phyloP scores from a whole-genome alignment of 2,329 filamentous ascomycete genomes.

The Hirsutella minnesotensis region DNA sequence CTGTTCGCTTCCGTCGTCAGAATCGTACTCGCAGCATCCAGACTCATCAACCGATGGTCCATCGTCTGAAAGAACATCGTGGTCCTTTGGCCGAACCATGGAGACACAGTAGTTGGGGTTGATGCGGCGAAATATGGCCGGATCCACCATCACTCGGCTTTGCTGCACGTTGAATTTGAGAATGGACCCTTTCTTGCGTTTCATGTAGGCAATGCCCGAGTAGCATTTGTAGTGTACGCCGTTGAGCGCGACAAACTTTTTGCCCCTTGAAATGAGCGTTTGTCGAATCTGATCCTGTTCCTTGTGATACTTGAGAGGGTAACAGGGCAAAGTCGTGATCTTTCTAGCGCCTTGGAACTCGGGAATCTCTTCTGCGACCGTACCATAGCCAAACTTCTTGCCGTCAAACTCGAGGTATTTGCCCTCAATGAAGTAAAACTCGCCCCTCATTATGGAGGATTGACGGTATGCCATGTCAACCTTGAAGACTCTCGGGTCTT shows the following conservation, averaged over 20 bases:
- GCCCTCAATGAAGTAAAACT: slow-evolving; percentile 67
- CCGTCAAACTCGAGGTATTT: slow-evolving; percentile 82
- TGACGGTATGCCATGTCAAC: slow-evolving; percentile 66
- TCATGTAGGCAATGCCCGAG: slow-evolving; percentile 75
- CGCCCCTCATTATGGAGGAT: slow-evolving; percentile 54
- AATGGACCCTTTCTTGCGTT: slow-evolving; percentile 52
- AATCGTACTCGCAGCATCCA: slow-evolving; percentile 23
- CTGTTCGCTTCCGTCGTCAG: slow-evolving; percentile 27
- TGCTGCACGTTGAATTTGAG: slow-evolving; percentile 78
- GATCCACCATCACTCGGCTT: slow-evolving; percentile 79
- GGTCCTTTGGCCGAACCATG: slow-evolving; percentile 59
- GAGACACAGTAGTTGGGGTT: slow-evolving; percentile 79
- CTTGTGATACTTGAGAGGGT: slow-evolving; percentile 71
- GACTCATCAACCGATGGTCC: slow-evolving; percentile 30
- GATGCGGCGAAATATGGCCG: slow-evolving; percentile 68
- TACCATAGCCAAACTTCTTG: slow-evolving; percentile 69
- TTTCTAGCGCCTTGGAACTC: slow-evolving; percentile 72
- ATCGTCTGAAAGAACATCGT: slow-evolving; percentile 42
- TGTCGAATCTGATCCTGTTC: slow-evolving; percentile 52
- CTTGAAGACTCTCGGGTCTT: slow-evolving; percentile 74
- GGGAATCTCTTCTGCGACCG: slow-evolving; percentile 54
- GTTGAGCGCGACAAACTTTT: slow-evolving; percentile 69
- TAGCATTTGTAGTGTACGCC: slow-evolving; percentile 77
- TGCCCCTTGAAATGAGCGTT: slow-evolving; percentile 66
- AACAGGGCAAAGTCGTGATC: slow-evolving; percentile 67